A percentile compares a stretch with the other conserved stretches of the same genome.
Evolutionary conservation across 148 eudicot genomes (phyloP).

Genomic region (Selenicereus undatus): DNA sequence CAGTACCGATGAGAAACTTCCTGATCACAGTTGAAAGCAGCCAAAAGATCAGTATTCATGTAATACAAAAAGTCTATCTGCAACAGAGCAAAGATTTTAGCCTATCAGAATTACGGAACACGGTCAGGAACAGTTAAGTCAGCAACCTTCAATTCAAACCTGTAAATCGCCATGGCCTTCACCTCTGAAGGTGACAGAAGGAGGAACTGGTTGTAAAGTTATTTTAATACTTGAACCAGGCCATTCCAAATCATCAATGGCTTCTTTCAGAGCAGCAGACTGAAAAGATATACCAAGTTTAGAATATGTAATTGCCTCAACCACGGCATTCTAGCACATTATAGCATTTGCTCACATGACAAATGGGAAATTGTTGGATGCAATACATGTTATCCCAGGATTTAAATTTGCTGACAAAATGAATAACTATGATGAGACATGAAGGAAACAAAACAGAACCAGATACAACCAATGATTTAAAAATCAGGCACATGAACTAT

Average conservation of each 20-base stretch:
- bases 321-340: neutral
- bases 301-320: constrained; percentile 1
- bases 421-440: neutral
- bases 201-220: constrained; percentile 70
- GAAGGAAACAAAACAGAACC: neutral
- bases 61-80: constrained; percentile 92
- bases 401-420: neutral
- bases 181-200: constrained; percentile 78
- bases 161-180: constrained; percentile 99
- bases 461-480: neutral
- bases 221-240: constrained; percentile 89
- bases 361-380: neutral
- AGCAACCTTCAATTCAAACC: constrained; percentile 30
- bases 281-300: constrained; percentile 21
- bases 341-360: neutral
- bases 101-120: neutral
- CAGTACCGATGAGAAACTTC: constrained; percentile 63
- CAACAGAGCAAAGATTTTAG: constrained; percentile 22
- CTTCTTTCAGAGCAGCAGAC: constrained; percentile 98
- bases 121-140: neutral
- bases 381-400: neutral
- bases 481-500: neutral
- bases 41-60: constrained; percentile 68
- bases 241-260: constrained; percentile 98
- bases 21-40: constrained; percentile 77